Evolutionary conservation across 169 alveolate genomes (phyloP).

Genomic region (Perkinsus olseni): DNA sequence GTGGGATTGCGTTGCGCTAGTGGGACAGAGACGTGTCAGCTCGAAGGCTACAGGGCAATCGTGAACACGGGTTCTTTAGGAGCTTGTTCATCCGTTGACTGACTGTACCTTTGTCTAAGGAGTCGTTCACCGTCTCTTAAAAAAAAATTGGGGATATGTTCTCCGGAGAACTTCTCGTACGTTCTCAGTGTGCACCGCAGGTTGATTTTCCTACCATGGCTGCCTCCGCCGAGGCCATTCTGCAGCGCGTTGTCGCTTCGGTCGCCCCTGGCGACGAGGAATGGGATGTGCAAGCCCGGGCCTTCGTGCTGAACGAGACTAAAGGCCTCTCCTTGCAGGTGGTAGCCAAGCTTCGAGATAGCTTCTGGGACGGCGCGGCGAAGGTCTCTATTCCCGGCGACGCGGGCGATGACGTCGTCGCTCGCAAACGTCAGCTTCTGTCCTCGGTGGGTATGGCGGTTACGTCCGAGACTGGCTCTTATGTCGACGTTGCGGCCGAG

Average conservation of each 20-base stretch:
- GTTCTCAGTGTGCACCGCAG: neutral
- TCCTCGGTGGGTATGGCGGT: too few relatives aligned
- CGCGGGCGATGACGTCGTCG: slow-evolving; percentile 66
- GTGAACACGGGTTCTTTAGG: too few relatives aligned
- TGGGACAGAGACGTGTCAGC: too few relatives aligned
- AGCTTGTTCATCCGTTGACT: too few relatives aligned
- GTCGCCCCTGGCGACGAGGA: neutral
- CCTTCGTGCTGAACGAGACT: neutral
- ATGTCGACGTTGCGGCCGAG: too few relatives aligned
- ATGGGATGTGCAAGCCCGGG: neutral
- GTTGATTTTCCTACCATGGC: neutral
- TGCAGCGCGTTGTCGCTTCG: neutral
- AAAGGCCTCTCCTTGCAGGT: neutral
- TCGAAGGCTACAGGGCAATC: too few relatives aligned
- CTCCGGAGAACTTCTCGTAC: neutral
- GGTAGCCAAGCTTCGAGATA: neutral
- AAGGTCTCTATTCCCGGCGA: slow-evolving; percentile 21
- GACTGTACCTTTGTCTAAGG: too few relatives aligned
- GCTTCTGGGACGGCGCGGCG: neutral
- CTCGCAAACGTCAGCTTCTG: too few relatives aligned
- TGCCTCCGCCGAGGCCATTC: neutral
- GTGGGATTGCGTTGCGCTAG: too few relatives aligned
- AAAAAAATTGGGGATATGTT: neutral
- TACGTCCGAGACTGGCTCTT: too few relatives aligned
- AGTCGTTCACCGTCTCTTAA: too few relatives aligned